Evolutionary conservation across 352 stramenopile species (phyloP).

Genomic region (Aphanomyces cochlioides): DNA sequence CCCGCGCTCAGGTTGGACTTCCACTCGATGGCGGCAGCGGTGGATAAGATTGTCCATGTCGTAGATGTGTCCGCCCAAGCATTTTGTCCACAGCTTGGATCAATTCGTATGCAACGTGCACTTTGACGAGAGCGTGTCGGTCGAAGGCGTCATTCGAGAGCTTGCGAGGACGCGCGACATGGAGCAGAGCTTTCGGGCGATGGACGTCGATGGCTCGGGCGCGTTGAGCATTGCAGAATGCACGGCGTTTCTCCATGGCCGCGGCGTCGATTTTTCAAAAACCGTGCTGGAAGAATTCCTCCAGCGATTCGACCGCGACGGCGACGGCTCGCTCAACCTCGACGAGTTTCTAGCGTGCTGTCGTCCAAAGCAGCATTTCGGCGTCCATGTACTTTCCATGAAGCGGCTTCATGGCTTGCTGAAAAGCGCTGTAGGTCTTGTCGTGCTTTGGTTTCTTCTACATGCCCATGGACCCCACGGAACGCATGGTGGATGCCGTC

Average conservation of each 20-base stretch:
- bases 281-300: conserved; percentile 41
- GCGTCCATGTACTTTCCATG: conserved; percentile 35
- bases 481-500: conserved; percentile 37
- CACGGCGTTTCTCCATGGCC: conserved; percentile 39
- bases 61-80: conserved; percentile 9
- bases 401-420: not conserved
- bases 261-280: conserved; percentile 36
- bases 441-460: conserved; percentile 52
- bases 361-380: conserved; percentile 41
- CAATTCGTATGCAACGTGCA: conserved; percentile 36
- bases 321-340: conserved; percentile 43
- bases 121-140: conserved; percentile 37
- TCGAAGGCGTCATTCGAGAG: conserved; percentile 44
- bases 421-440: conserved; percentile 25
- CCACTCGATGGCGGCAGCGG: conserved; percentile 3
- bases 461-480: conserved; percentile 33
- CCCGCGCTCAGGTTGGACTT: conserved; percentile 33
- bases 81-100: conserved; percentile 32
- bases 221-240: conserved; percentile 38
- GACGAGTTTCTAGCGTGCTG: conserved; percentile 50
- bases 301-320: conserved; percentile 45
- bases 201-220: conserved; percentile 42
- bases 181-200: conserved; percentile 36
- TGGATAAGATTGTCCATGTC: conserved; percentile 30
- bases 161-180: conserved; percentile 36